Conservation (phyloP, 148 eudicot species). For the Spergularia marina region DNA sequence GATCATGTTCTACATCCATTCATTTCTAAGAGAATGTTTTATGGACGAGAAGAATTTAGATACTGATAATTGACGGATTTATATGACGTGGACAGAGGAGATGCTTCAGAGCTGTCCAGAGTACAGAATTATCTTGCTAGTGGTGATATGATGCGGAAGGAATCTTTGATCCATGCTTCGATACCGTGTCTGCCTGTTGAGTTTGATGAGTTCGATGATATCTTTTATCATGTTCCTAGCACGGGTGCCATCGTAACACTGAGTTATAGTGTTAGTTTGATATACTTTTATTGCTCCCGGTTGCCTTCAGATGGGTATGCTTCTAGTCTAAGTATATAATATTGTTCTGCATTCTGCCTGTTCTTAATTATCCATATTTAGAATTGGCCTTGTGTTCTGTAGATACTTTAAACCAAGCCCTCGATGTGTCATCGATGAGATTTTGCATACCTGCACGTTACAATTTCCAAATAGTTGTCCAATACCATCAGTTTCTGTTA, state of each 20-base stretch:
- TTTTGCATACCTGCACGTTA: constrained; percentile 39
- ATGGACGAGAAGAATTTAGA: background rate
- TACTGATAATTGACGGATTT: constrained; percentile 5
- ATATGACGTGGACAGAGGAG: constrained; percentile 45
- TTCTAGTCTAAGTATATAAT: background rate
- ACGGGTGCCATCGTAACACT: constrained; percentile 78
- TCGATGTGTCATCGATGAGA: constrained; percentile 42
- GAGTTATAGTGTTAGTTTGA: constrained; percentile 58
- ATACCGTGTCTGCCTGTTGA: constrained; percentile 63
- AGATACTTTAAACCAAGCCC: constrained; percentile 88
- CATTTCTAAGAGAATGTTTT: background rate
- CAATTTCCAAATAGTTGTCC: constrained; percentile 74
- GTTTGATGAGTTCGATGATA: constrained; percentile 35
- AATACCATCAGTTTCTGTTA: constrained; percentile 41
- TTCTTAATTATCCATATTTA: background rate
- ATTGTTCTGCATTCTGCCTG: background rate
- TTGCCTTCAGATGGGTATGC: constrained; percentile 88
- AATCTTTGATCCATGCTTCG: constrained; percentile 58
- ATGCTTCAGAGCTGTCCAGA: constrained; percentile 39
- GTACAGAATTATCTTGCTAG: constrained; percentile 52
- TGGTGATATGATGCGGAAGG: constrained; percentile 71
- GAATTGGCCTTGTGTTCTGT: constrained; percentile 12
- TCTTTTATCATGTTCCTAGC: constrained; percentile 57
- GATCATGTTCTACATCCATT: background rate
- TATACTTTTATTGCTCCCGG: constrained; percentile 78